phyloP scores from a whole-genome alignment of 2,329 filamentous ascomycete genomes.

The Sporothrix protearum region DNA sequence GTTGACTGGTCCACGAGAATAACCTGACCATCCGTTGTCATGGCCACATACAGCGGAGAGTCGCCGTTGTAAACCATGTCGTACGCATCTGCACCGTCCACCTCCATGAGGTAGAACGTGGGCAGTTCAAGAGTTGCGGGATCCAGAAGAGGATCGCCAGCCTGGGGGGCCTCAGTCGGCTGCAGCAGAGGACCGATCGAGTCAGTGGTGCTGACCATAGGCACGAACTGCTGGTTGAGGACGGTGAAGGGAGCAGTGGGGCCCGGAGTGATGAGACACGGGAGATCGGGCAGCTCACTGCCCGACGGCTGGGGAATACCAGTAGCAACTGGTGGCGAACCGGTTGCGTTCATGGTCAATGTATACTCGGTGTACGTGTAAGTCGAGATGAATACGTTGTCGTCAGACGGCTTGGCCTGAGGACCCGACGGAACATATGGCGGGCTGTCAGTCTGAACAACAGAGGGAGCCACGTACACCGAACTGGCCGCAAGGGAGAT shows the following conservation, averaged over 20 bases:
- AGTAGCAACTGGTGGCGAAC: slow-evolving; percentile 14
- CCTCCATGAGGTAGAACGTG: slow-evolving; percentile 4
- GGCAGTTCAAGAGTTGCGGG: slow-evolving; percentile 15
- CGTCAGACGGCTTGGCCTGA: slow-evolving; percentile 6
- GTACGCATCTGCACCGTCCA: neutral
- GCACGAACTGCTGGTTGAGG: slow-evolving; percentile 21
- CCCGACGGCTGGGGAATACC: slow-evolving; percentile 18
- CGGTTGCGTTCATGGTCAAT: slow-evolving; percentile 12
- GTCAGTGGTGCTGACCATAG: slow-evolving; percentile 18
- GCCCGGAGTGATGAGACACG: slow-evolving; percentile 18
- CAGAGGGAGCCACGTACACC: neutral
- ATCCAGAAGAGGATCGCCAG: slow-evolving; percentile 18
- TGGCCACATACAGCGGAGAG: neutral
- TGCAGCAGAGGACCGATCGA: slow-evolving; percentile 19
- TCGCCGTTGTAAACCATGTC: neutral
- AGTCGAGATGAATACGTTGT: slow-evolving; percentile 18
- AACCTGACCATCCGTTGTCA: slow-evolving; percentile 14
- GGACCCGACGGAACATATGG: neutral
- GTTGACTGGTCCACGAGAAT: slow-evolving; percentile 16
- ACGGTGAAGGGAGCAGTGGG: slow-evolving; percentile 12
- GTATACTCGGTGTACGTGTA: slow-evolving; percentile 19
- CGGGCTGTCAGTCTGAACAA: neutral
- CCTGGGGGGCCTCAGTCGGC: slow-evolving; percentile 16
- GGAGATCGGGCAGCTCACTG: slow-evolving; percentile 19
- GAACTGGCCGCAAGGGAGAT: neutral